Percentiles rank a stretch among this genome's conserved stretches.
Conservation (phyloP, 208 protist species). For the Naegleria fowleri region DNA sequence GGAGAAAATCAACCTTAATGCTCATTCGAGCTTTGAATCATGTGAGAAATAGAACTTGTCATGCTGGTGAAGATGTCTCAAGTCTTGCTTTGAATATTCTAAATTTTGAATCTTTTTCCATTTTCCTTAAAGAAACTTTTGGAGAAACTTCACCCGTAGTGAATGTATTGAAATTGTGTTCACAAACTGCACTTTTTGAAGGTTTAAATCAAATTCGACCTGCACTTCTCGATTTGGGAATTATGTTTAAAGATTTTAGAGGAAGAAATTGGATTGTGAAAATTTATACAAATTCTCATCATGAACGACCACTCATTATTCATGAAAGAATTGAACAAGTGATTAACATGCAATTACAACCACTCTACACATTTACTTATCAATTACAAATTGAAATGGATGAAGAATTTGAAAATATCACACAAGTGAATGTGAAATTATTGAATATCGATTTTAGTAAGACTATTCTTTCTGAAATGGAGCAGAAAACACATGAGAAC, state of each 20-base stretch:
- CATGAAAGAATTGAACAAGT: constrained; percentile 3
- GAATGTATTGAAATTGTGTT: neutral
- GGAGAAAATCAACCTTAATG: neutral
- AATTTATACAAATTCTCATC: neutral
- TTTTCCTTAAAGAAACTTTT: neutral
- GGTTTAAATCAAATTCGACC: neutral
- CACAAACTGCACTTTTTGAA: neutral
- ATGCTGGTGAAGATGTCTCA: no score
- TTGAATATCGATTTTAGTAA: neutral
- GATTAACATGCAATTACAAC: neutral
- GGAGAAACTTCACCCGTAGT: neutral
- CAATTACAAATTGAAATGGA: neutral
- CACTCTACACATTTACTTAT: neutral
- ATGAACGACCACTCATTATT: neutral
- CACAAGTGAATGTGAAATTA: neutral
- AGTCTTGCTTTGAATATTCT: neutral
- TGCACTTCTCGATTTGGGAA: neutral
- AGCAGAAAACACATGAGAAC: no score
- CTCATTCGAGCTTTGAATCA: neutral
- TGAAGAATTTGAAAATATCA: neutral
- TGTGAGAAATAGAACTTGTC: neutral
- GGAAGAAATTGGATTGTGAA: neutral
- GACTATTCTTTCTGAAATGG: no score
- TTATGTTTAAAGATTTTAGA: neutral
- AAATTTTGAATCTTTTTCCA: neutral